Evolutionary conservation across 2,329 filamentous ascomycete species (phyloP).

Genomic region (Scedosporium minutisporum): DNA sequence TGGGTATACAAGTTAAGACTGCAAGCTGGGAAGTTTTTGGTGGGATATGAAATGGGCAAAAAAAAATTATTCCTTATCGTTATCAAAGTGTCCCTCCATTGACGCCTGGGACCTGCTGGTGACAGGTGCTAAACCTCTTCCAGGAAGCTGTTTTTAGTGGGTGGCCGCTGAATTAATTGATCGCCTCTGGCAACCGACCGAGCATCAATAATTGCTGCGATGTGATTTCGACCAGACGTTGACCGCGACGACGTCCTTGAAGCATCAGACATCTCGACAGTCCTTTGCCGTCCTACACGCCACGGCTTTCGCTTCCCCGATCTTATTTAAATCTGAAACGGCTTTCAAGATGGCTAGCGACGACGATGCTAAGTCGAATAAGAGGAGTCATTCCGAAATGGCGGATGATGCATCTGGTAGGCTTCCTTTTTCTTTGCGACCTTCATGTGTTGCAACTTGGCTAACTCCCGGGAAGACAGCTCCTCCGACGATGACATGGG

Average conservation of each 20-base stretch:
- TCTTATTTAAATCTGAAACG: not conserved
- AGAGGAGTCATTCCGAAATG: slow-evolving; percentile 4
- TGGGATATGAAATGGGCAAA: not conserved
- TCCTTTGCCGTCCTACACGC: too few relatives aligned
- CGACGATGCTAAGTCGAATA: slow-evolving; percentile 23
- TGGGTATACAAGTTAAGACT: too few relatives aligned
- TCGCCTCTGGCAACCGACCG: too few relatives aligned
- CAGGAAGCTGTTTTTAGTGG: not conserved
- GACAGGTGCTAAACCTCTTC: not conserved
- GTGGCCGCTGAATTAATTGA: too few relatives aligned
- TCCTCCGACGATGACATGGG: slow-evolving; percentile 86
- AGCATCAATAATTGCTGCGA: too few relatives aligned
- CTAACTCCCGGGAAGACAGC: slow-evolving; percentile 20
- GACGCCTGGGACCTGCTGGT: not conserved
- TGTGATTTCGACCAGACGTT: too few relatives aligned
- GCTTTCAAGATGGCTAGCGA: slow-evolving; percentile 12
- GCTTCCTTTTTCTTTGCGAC: not conserved
- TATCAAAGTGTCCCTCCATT: not conserved
- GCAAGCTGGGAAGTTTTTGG: not conserved
- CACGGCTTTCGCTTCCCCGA: not conserved
- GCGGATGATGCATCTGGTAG: slow-evolving; percentile 3
- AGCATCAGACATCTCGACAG: too few relatives aligned
- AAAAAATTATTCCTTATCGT: slow-evolving; percentile 5
- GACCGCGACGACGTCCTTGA: too few relatives aligned
- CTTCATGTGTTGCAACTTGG: not conserved